Evolutionary conservation across 306 rosid species (phyloP).

Genomic region (Rosa persica): DNA sequence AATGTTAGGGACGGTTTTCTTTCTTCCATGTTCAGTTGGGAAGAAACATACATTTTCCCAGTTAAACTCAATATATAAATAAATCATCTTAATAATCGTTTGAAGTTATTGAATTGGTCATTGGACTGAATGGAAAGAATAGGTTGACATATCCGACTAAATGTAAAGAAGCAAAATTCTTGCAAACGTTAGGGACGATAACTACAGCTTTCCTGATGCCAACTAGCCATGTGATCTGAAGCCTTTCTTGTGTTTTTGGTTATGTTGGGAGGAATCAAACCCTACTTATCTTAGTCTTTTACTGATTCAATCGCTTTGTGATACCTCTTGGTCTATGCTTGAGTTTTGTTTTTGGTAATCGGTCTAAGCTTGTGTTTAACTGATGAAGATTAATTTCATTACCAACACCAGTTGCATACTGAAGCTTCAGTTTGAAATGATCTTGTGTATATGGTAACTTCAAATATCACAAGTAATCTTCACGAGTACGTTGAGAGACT

Average conservation of each 20-base stretch:
- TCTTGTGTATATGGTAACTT: background rate
- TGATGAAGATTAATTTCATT: background rate
- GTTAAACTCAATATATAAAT: too few relatives aligned
- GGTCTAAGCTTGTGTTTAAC: background rate
- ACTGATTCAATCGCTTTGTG: background rate
- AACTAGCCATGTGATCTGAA: background rate
- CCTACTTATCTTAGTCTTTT: background rate
- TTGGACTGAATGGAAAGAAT: too few relatives aligned
- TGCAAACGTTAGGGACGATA: too few relatives aligned
- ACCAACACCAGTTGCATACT: background rate
- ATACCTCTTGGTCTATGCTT: background rate
- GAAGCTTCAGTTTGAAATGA: background rate
- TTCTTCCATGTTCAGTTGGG: too few relatives aligned
- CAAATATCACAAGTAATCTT: too few relatives aligned
- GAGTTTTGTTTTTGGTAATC: background rate
- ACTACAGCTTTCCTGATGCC: background rate
- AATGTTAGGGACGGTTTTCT: too few relatives aligned
- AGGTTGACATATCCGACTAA: too few relatives aligned
- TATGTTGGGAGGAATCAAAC: background rate
- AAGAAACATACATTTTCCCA: too few relatives aligned
- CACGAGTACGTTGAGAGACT: background rate
- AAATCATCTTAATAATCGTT: too few relatives aligned
- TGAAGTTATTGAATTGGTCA: too few relatives aligned
- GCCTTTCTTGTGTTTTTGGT: background rate
- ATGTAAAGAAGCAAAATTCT: too few relatives aligned